These are phyloP conservation scores for Penicillium hesseltinei DNA, from an alignment of 2,329 filamentous ascomycete genomes.

Conservation along the genomic window DNA sequence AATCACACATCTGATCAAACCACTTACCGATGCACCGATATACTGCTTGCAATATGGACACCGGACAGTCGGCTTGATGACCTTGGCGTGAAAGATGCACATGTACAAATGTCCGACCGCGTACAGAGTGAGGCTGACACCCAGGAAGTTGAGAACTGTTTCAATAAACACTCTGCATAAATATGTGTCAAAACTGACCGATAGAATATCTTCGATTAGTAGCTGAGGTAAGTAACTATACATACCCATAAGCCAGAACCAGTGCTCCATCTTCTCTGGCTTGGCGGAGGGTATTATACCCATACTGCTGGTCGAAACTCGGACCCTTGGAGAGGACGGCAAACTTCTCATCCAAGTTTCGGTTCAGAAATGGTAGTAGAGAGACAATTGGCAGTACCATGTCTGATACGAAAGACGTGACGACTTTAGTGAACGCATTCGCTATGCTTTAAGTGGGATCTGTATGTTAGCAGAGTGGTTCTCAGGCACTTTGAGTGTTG, in stretches of 20 bases:
- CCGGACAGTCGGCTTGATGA: constrained; percentile 68
- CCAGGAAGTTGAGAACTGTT: constrained; percentile 63
- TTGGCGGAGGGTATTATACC: constrained; percentile 69
- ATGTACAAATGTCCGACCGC: constrained; percentile 63
- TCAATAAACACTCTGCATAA: constrained; percentile 24
- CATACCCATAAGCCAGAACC: constrained; percentile 68
- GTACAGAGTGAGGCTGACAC: constrained; percentile 65
- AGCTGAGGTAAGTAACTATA: neutral
- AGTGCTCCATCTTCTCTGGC: constrained; percentile 70
- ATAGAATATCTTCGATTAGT: neutral
- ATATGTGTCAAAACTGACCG: neutral
- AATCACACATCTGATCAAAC: neutral
- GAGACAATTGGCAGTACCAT: constrained; percentile 69
- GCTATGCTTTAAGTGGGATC: constrained; percentile 51
- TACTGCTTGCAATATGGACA: constrained; percentile 54
- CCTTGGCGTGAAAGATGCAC: constrained; percentile 60
- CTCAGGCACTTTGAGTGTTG: neutral
- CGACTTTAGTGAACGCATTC: constrained; percentile 67
- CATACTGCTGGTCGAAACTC: constrained; percentile 49
- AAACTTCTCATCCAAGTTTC: constrained; percentile 73
- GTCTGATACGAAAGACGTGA: constrained; percentile 70
- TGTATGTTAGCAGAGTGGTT: neutral
- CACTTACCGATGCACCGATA: constrained; percentile 61
- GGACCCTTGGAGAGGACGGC: constrained; percentile 61
- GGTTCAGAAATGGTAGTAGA: constrained; percentile 65